Evolutionary conservation across 2,329 filamentous ascomycete species (phyloP).

Genomic region (Zopfia rhizophila): DNA sequence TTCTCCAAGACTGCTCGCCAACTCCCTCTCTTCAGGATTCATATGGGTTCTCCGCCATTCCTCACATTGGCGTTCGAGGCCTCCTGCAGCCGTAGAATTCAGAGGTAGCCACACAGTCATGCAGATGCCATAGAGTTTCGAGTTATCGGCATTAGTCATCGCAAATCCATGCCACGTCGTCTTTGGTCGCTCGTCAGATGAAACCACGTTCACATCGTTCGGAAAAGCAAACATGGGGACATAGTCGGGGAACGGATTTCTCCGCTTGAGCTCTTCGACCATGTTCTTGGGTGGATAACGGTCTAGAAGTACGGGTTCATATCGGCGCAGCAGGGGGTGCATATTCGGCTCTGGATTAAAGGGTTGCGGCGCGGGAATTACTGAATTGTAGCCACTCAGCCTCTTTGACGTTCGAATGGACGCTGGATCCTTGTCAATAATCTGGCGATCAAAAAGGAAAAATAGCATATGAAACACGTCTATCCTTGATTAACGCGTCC

Average conservation of each 20-base stretch:
- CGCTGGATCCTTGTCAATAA: constrained; percentile 52
- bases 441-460: constrained; percentile 30
- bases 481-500: constrained; percentile 6
- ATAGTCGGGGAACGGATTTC: constrained; percentile 93
- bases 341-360: constrained; percentile 90
- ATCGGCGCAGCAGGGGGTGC: constrained; percentile 93
- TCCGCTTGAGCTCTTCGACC: constrained; percentile 79
- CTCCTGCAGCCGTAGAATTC: constrained; percentile 81
- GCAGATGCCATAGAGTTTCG: constrained; percentile 90
- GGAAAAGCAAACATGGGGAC: constrained; percentile 99
- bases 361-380: constrained; percentile 92
- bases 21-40: constrained; percentile 88
- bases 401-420: constrained; percentile 85
- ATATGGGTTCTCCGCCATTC: constrained; percentile 72
- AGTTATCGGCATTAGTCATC: constrained; percentile 94
- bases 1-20: constrained; percentile 91
- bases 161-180: constrained; percentile 99
- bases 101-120: constrained; percentile 93
- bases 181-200: constrained; percentile 89
- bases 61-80: constrained; percentile 74
- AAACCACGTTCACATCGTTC: constrained; percentile 96
- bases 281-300: constrained; percentile 88
- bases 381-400: constrained; percentile 97
- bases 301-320: constrained; percentile 96
- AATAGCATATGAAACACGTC: constrained; percentile 24